Conservation (phyloP, 176 grass and related monocot genomes). For the Ananas comosus region DNA sequence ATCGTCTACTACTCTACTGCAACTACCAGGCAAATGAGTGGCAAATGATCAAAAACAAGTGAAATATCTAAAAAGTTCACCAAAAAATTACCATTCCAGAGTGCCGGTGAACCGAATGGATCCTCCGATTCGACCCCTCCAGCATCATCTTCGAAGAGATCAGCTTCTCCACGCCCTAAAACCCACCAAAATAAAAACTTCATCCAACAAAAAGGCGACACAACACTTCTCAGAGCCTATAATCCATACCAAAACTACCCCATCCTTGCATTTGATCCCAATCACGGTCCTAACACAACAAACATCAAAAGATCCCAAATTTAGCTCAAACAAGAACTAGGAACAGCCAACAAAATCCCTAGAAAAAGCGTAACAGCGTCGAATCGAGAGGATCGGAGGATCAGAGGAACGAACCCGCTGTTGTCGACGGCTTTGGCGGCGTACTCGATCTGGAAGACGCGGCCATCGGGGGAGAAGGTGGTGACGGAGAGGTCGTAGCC, state of each 20-base stretch:
- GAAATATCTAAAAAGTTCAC: not conserved
- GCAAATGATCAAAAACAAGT: conserved; percentile 1
- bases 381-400: not conserved
- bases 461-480: conserved; percentile 78
- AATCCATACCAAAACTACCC: conserved; percentile 56
- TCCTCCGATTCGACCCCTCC: conserved; percentile 70
- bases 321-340: conserved; percentile 5
- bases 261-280: conserved; percentile 95
- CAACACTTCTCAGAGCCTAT: not conserved
- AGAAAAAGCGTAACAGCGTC: conserved; percentile 7
- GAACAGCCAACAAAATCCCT: not conserved
- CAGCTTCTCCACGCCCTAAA: conserved; percentile 73
- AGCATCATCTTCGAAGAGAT: conserved; percentile 81
- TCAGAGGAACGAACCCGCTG: conserved; percentile 50
- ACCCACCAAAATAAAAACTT: conserved; percentile 3
- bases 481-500: conserved; percentile 86
- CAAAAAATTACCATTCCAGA: conserved; percentile 55
- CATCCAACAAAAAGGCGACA: not conserved
- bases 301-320: conserved; percentile 8
- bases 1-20: not conserved
- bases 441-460: conserved; percentile 90
- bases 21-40: not conserved
- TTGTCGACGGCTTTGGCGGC: conserved; percentile 86
- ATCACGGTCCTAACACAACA: conserved; percentile 47
- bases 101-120: conserved; percentile 62